Percentiles rank a stretch among this genome's conserved stretches.
Conservation (phyloP, 805 yeast genomes). For the Starmerella gropengiesseri region DNA sequence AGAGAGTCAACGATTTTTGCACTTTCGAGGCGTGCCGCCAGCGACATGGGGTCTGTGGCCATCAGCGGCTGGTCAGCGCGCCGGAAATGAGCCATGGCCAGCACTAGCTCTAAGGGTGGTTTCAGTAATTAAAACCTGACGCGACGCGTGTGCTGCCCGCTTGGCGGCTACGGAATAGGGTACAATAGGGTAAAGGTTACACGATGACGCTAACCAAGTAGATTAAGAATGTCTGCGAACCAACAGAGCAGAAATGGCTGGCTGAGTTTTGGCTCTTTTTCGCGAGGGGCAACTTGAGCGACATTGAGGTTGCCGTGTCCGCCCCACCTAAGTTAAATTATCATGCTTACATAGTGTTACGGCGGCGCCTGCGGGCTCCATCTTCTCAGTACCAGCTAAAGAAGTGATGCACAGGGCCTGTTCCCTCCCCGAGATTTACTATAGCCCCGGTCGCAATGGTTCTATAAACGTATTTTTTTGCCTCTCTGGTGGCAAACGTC, state of each 20-base stretch:
- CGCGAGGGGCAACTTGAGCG: no score
- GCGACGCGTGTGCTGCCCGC: constrained; percentile 13
- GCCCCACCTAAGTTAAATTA: no score
- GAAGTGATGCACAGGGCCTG: constrained; percentile 71
- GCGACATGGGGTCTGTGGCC: constrained; percentile 18
- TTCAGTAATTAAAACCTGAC: constrained; percentile 1
- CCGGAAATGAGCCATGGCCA: constrained; percentile 22
- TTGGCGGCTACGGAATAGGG: not conserved
- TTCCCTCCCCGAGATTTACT: constrained; percentile 35
- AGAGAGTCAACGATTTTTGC: constrained; percentile 39
- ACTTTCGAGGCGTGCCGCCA: constrained; percentile 12
- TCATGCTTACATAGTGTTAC: no score
- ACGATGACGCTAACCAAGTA: no score
- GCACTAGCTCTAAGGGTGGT: no score
- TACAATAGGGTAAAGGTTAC: not conserved
- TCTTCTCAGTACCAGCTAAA: constrained; percentile 22
- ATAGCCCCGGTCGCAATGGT: constrained; percentile 42
- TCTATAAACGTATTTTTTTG: constrained; percentile 55
- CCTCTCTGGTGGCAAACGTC: constrained; percentile 41
- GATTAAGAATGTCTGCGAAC: no score
- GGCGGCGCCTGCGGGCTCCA: no score
- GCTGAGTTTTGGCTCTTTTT: no score
- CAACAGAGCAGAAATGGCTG: no score
- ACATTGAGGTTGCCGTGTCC: no score
- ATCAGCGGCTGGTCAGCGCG: constrained; percentile 9